phyloP scores from a whole-genome alignment of 768 basidiomycete species.

The Lentinula lateritia region DNA sequence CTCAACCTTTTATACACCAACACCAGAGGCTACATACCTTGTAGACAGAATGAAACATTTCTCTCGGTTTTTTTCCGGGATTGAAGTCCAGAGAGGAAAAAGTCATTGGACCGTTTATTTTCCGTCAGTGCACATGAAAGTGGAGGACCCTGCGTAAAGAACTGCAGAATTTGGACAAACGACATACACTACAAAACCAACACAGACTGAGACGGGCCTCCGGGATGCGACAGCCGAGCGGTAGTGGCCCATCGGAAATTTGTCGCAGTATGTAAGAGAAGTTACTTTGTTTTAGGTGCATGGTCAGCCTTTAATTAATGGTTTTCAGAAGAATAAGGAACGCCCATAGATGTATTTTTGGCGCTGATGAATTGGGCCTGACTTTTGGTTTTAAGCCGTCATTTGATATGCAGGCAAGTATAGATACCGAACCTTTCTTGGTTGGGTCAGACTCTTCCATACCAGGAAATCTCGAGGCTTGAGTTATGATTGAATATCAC shows the following conservation, averaged over 20 bases:
- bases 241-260: neutral
- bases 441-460: neutral
- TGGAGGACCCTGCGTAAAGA: neutral
- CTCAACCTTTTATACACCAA: neutral
- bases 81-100: neutral
- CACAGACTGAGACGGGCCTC: neutral
- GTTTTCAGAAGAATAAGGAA: neutral
- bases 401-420: neutral
- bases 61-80: neutral
- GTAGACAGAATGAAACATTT: neutral
- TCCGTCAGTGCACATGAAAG: neutral
- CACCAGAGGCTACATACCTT: neutral
- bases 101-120: neutral
- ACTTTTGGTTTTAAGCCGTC: neutral
- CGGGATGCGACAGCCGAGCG: neutral
- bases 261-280: neutral
- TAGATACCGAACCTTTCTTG: neutral
- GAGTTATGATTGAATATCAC: neutral
- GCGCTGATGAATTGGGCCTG: neutral
- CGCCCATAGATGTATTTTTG: neutral
- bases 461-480: neutral
- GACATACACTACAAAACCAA: neutral
- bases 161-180: neutral
- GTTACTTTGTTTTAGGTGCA: neutral
- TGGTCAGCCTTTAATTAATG: neutral